These are phyloP conservation scores for Sphagnum contortum DNA, from an alignment of 225 moss, liverwort and hornwort genomes.

Conservation along the genomic window DNA sequence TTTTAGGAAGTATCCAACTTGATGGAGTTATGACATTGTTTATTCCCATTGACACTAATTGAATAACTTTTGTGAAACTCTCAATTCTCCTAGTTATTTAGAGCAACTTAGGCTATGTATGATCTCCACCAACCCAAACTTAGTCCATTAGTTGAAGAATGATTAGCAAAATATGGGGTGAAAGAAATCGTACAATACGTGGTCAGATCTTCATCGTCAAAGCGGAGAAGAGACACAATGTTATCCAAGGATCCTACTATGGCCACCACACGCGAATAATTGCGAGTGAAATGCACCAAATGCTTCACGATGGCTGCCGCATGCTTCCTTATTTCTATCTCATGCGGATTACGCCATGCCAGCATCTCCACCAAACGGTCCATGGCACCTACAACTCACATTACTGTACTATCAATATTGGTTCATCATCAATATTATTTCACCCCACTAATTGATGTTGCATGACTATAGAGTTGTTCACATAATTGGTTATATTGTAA, in stretches of 20 bases:
- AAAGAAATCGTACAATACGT: too few relatives aligned
- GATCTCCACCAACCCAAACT: not conserved
- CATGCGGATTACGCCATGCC: constrained; percentile 26
- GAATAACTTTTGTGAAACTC: constrained; percentile 11
- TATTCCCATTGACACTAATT: constrained; percentile 10
- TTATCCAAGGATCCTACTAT: constrained; percentile 20
- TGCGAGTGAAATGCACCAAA: constrained; percentile 29
- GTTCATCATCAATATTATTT: too few relatives aligned
- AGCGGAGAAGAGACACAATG: constrained; percentile 25
- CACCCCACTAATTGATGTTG: too few relatives aligned
- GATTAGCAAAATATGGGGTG: too few relatives aligned
- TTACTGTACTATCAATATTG: too few relatives aligned
- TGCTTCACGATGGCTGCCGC: constrained; percentile 32
- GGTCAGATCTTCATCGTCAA: constrained; percentile 12
- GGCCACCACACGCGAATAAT: constrained; percentile 31
- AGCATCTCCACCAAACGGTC: constrained; percentile 45
- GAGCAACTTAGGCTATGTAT: constrained; percentile 11
- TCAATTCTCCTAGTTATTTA: not conserved
- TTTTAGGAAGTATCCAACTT: constrained; percentile 15
- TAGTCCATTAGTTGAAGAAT: too few relatives aligned
- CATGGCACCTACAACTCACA: constrained; percentile 18
- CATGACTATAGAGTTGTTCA: too few relatives aligned
- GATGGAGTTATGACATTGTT: constrained; percentile 11
- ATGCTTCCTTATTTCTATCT: constrained; percentile 19
- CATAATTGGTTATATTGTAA: too few relatives aligned